These are phyloP conservation scores for Suhomyces sp. DNA, from an alignment of 805 yeast genomes.

Conservation along the genomic window DNA sequence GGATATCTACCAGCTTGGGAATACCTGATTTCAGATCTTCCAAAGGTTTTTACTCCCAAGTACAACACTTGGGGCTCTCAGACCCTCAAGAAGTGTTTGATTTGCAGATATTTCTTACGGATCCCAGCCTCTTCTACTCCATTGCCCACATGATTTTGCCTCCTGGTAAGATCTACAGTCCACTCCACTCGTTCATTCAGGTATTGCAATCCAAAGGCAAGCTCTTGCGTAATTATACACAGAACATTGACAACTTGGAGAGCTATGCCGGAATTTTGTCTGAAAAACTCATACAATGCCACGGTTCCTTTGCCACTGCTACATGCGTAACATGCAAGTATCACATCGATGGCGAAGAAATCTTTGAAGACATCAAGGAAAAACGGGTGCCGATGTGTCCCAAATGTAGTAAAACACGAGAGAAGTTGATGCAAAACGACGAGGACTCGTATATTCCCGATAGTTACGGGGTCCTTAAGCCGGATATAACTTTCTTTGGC, in stretches of 20 bases:
- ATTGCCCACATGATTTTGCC: conserved; percentile 45
- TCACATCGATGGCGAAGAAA: conserved; percentile 60
- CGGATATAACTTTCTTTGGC: conserved; percentile 90
- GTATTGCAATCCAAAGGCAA: conserved; percentile 35
- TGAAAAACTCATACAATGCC: conserved; percentile 69
- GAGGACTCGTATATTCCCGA: conserved; percentile 31
- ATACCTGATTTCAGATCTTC: conserved; percentile 45
- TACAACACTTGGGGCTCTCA: conserved; percentile 43
- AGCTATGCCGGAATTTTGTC: conserved; percentile 51
- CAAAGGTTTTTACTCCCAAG: conserved; percentile 61
- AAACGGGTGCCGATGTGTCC: conserved; percentile 72
- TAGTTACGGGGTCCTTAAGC: conserved; percentile 80
- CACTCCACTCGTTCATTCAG: conserved; percentile 75
- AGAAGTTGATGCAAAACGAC: conserved; percentile 19
- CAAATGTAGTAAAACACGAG: conserved; percentile 40
- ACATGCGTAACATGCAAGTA: conserved; percentile 76
- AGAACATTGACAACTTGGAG: conserved; percentile 44
- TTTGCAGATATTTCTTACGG: conserved; percentile 32
- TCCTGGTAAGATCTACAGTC: conserved; percentile 34
- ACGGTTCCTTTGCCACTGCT: conserved; percentile 87
- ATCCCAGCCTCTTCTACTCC: conserved; percentile 40
- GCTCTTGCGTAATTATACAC: conserved; percentile 42
- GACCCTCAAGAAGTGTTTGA: conserved; percentile 48
- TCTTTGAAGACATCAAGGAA: conserved; percentile 57
- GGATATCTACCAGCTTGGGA: conserved; percentile 43